Conservation (phyloP, 176 grass and related monocot genomes). For the Musa schizocarpa region DNA sequence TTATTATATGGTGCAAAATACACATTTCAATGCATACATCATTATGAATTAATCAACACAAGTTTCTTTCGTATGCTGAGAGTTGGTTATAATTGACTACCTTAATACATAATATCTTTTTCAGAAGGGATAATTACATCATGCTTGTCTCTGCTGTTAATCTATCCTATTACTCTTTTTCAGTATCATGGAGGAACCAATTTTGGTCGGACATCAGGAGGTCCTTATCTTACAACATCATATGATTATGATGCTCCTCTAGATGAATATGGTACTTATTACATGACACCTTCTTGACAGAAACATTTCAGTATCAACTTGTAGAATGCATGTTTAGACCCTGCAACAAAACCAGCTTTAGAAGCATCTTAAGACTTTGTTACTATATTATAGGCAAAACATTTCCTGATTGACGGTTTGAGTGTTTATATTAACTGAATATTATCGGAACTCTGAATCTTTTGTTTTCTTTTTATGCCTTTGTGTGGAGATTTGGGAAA, state of each 20-base stretch:
- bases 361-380: background rate
- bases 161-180: background rate
- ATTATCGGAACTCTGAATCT: too few relatives aligned
- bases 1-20: slow-evolving; percentile 63
- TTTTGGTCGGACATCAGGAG: slow-evolving; percentile 61
- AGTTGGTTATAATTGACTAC: too few relatives aligned
- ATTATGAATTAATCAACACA: background rate
- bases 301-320: background rate
- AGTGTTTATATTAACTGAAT: too few relatives aligned
- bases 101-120: too few relatives aligned
- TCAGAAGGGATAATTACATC: background rate
- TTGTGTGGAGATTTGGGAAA: too few relatives aligned
- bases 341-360: too few relatives aligned
- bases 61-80: background rate
- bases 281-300: background rate
- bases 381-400: background rate
- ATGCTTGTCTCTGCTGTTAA: background rate
- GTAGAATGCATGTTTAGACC: background rate
- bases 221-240: slow-evolving; percentile 70
- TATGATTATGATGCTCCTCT: slow-evolving; percentile 91
- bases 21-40: background rate
- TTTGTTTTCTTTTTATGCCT: too few relatives aligned
- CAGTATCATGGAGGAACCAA: slow-evolving; percentile 94
- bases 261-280: slow-evolving; percentile 60
- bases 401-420: too few relatives aligned